Evolutionary conservation across 176 grass and related monocot species (phyloP), one percentile per base, ranked within the genome.

Genomic region (Carex pumila): DNA sequence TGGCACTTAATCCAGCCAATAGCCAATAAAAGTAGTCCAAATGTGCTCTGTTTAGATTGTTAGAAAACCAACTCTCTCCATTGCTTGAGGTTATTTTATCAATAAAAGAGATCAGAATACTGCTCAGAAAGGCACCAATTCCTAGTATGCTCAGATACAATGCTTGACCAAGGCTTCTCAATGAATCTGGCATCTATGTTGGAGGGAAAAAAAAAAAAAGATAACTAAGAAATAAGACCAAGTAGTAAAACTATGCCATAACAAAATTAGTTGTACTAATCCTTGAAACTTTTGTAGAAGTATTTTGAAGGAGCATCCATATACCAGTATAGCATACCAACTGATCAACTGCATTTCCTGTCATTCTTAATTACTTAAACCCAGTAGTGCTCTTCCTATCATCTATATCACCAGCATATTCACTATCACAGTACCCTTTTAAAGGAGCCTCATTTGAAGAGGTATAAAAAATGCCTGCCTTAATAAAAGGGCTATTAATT

Each of bases 151-250:
- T 87, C 34, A 71, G 18, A 69, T 12, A 87, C 55, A 87, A 82
- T 22, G 85, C 88, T 57, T 84, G 63, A n/a, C 88, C 88, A 12
- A 87, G 22, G 43, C 88, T 90, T 50, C 85, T 83, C 63, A 90
- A 21, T 21, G 81, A 74, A 70, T 60, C 85, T 3, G 85, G 85
- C 59, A 87, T 83, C 85, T 90, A 81, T 37, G 74, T 82, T 58
- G 77, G 77, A 75, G 83, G 25, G 0, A 25, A 86, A 81, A 84
- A 84, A 80, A 76, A 64, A 69, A 67, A 19, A 88, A 66, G 36
- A 37, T 3, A 72, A 45, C 5, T 11, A 41, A 72, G 68, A 72
- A 37, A 18, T 39, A 0, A 72, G 5, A 43, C 5, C 3, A 43
- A 43, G 5, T 43, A 43, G 41, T 43, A 43, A 43, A 43, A 43